These are phyloP conservation scores for Cenococcum geophilum DNA, from an alignment of 495 filamentous ascomycete species.

Conservation along the genomic window DNA sequence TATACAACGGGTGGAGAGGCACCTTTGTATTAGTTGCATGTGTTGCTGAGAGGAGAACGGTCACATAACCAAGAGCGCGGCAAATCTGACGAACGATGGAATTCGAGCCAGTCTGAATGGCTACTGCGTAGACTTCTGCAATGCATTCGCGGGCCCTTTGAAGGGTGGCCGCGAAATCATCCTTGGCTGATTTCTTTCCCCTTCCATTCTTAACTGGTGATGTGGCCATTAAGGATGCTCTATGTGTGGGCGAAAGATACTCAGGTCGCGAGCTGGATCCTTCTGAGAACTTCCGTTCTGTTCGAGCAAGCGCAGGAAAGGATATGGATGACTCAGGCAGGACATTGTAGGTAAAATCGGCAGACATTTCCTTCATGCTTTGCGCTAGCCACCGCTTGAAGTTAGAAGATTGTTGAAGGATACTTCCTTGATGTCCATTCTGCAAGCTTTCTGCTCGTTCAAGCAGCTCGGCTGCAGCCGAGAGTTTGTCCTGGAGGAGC, in stretches of 20 bases:
- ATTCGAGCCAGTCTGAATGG: conserved; percentile 45
- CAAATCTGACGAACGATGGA: conserved; percentile 49
- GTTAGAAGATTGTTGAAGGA: conserved; percentile 14
- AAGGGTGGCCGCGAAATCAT: conserved; percentile 54
- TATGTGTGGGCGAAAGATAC: neutral
- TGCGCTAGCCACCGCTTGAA: conserved; percentile 50
- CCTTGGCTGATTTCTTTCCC: conserved; percentile 33
- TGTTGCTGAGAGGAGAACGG: conserved; percentile 60
- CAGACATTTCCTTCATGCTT: conserved; percentile 60
- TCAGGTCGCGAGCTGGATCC: neutral
- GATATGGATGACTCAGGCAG: conserved; percentile 88
- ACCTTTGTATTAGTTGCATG: conserved; percentile 41
- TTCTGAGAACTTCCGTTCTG: conserved; percentile 17
- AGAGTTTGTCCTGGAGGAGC: conserved; percentile 51
- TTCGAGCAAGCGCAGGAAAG: conserved; percentile 55
- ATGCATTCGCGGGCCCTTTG: conserved; percentile 55
- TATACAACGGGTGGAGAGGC: conserved; percentile 50
- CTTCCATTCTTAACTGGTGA: conserved; percentile 14
- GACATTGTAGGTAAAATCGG: conserved; percentile 79
- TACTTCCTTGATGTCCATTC: conserved; percentile 2
- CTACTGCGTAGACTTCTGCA: conserved; percentile 50
- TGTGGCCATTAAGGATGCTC: neutral
- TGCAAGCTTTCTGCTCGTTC: conserved; percentile 13
- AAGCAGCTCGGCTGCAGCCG: conserved; percentile 48
- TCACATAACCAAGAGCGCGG: conserved; percentile 53